phyloP scores from a whole-genome alignment of 306 rosid genomes.

The Fagus sylvatica region DNA sequence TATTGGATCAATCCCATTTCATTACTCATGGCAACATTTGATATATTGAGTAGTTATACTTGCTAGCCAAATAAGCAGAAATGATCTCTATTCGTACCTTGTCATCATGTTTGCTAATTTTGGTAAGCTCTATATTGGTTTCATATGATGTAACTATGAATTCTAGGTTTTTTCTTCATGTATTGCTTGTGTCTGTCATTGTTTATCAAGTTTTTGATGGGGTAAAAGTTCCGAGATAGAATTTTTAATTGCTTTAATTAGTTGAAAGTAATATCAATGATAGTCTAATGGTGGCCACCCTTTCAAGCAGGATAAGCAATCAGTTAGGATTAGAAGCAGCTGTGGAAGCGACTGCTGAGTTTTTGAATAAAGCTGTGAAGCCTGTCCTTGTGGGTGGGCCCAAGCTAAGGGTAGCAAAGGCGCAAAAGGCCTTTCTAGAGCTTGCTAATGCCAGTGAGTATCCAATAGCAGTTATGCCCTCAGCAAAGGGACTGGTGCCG shows the following conservation, averaged over 20 bases:
- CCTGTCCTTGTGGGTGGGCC: constrained; percentile 84
- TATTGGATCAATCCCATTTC: neutral
- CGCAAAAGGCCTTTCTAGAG: constrained; percentile 65
- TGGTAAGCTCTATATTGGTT: neutral
- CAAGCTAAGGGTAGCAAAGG: constrained; percentile 68
- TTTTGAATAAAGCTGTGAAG: constrained; percentile 80
- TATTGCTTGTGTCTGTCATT: neutral
- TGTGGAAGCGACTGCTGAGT: constrained; percentile 75
- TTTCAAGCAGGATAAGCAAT: constrained; percentile 58
- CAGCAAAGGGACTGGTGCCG: constrained; percentile 77
- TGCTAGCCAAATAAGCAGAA: neutral
- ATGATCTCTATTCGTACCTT: neutral
- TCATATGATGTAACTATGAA: neutral
- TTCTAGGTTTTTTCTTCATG: neutral
- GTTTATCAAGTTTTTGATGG: neutral
- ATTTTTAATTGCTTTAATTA: neutral
- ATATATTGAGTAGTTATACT: neutral
- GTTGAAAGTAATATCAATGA: neutral
- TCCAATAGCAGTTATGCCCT: constrained; percentile 80
- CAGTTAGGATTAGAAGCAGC: constrained; percentile 78
- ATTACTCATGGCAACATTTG: neutral
- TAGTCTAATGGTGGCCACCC: neutral
- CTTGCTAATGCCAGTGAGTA: constrained; percentile 78
- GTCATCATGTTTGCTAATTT: neutral
- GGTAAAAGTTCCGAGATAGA: no score